A percentile compares a stretch with the other conserved stretches of the same genome.
Evolutionary conservation across 306 rosid species (phyloP).

Genomic region (Vigna hirtella): DNA sequence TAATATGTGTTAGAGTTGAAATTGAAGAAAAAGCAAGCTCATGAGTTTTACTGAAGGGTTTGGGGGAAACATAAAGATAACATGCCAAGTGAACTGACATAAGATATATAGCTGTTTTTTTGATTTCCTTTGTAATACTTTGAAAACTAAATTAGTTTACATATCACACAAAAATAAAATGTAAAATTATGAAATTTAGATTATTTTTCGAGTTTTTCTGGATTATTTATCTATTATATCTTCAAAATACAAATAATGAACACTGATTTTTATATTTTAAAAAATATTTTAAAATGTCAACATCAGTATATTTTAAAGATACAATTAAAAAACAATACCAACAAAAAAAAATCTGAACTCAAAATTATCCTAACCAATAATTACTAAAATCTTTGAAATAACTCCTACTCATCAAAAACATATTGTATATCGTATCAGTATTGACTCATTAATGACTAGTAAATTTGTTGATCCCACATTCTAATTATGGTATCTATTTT

Average conservation of each 20-base stretch:
- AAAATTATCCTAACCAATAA: neutral
- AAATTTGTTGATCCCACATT: constrained; percentile 6
- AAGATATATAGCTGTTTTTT: neutral
- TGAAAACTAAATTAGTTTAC: neutral
- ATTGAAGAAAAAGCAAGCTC: neutral
- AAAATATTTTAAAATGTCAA: too few species aligned
- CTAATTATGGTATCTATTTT: constrained; percentile 2
- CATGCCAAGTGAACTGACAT: neutral
- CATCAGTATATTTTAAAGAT: too few species aligned
- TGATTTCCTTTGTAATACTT: constrained; percentile 5
- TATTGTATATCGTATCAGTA: neutral
- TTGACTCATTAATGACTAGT: constrained; percentile 14
- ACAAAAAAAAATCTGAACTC: too few species aligned
- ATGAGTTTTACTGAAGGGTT: neutral
- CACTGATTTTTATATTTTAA: too few species aligned
- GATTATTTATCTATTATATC: too few species aligned
- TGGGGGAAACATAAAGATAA: neutral
- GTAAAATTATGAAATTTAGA: neutral
- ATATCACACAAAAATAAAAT: constrained; percentile 21
- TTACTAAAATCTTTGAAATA: constrained; percentile 29
- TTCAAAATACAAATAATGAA: too few species aligned
- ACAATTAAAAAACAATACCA: too few species aligned
- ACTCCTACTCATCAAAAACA: constrained; percentile 35
- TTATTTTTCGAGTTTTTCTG: too few species aligned
- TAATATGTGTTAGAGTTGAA: too few species aligned